Evolutionary conservation across 1,284 basidiomycete genomes (phyloP).

Genomic region (Marasmius oreades): DNA sequence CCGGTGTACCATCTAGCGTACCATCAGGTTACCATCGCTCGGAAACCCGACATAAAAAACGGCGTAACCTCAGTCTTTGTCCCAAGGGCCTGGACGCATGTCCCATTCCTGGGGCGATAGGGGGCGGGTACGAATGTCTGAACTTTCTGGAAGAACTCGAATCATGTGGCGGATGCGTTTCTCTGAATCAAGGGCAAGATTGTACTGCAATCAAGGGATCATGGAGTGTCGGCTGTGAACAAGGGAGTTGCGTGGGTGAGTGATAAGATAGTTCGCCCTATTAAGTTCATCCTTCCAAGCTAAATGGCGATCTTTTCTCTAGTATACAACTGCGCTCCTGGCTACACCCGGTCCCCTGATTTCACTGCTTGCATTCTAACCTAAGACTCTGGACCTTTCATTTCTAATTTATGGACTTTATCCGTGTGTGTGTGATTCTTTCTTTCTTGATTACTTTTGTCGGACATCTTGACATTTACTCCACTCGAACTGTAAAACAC

Average conservation of each 20-base stretch:
- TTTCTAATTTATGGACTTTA: background rate
- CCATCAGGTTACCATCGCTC: slow-evolving; percentile 19
- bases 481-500: too few species aligned
- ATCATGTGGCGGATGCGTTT: slow-evolving; percentile 74
- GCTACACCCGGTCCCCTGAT: slow-evolving; percentile 47
- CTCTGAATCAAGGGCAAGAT: slow-evolving; percentile 61
- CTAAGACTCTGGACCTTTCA: slow-evolving; percentile 24
- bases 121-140: slow-evolving; percentile 59
- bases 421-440: too few species aligned
- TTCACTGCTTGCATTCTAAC: slow-evolving; percentile 49
- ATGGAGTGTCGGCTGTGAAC: slow-evolving; percentile 66
- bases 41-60: slow-evolving; percentile 33
- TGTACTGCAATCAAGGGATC: slow-evolving; percentile 65
- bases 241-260: slow-evolving; percentile 55
- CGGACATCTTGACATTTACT: too few species aligned
- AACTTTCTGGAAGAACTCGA: slow-evolving; percentile 52
- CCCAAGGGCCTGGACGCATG: slow-evolving; percentile 58
- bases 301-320: slow-evolving; percentile 13
- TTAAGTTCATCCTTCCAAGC: slow-evolving; percentile 9
- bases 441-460: too few species aligned
- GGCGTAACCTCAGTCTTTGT: slow-evolving; percentile 44
- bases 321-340: slow-evolving; percentile 61
- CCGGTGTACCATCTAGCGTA: slow-evolving; percentile 33
- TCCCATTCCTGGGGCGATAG: slow-evolving; percentile 43
- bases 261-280: slow-evolving; percentile 13